Base-by-base conservation (phyloP, 768 basidiomycete genomes). In the Lenzites betulinus region DNA sequence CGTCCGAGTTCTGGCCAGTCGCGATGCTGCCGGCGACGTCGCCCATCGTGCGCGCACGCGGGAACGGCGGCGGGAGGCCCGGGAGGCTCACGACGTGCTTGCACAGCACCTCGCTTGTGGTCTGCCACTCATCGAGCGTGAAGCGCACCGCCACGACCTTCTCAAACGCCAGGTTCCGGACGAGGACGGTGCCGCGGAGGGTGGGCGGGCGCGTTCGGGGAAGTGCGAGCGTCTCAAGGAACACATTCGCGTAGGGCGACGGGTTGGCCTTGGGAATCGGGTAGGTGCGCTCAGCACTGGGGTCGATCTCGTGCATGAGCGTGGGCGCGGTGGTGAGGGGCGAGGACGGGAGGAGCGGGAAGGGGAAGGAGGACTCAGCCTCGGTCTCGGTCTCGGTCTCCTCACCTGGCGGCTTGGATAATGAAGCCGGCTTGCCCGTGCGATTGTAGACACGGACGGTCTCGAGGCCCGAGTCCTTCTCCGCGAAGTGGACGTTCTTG, bases 41-140 rank as follows among this genome's bases (percentile, higher is more conserved):
- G 51, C 59, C 82, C 71, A 69, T 76, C 61, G 72, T 74, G 42
- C 58, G 51, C 64, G 67, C 43, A 20, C 67, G 53, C 61, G 54
- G 60, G 70, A 76, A 64, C 66, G 64, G 58, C 66, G 60, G 0
- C 77, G 82, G 50, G 72, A 74, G 7, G 26, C 73, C 46, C 3
- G 77, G 62, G 26, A 87, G 68, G 18, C 79, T 80, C n/a, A 73
- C 72, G 38, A 75, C 67, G 61, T 87, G 47, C 68, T 73, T n/a
- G 81, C 88, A 43, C 73, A 68, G 62, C 33, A 97, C 93, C 71
- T 98, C 96, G 43, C 86, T 88, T 0, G 92, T 91, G 3, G 95
- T 98, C 63, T 89, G 85, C 96, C 96, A 98, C 49, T 90, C 86
- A 73, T 98, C 96, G 48, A 96, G 78, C 1, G 96, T 98, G 72